Conservation (phyloP, 164 flowering plant genomes). For the Piper longum region DNA sequence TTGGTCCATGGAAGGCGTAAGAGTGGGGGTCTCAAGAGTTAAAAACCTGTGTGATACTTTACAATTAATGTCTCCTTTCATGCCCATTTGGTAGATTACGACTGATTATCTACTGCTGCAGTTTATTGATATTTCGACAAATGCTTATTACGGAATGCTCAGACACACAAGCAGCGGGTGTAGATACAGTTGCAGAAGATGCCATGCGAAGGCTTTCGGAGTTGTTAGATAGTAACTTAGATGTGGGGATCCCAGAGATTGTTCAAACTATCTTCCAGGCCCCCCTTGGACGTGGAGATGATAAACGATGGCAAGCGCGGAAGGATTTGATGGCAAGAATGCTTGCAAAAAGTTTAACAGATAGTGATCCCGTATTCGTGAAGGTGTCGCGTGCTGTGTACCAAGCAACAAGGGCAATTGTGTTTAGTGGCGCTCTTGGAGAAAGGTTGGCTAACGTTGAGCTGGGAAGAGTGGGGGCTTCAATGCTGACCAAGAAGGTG, state of each 20-base stretch:
- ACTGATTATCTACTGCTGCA: slow-evolving; percentile 16
- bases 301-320: slow-evolving; percentile 22
- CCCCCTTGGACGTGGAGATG: slow-evolving; percentile 10
- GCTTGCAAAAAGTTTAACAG: slow-evolving; percentile 61
- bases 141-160: slow-evolving; percentile 41
- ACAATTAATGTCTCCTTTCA: too few relatives aligned
- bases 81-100: not conserved
- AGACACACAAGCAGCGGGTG: slow-evolving; percentile 20
- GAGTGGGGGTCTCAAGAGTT: too few relatives aligned
- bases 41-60: too few relatives aligned
- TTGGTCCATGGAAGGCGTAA: too few relatives aligned
- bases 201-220: slow-evolving; percentile 27
- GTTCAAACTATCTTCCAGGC: slow-evolving; percentile 29
- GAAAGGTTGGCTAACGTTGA: slow-evolving; percentile 43
- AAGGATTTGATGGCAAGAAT: slow-evolving; percentile 50
- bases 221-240: slow-evolving; percentile 34
- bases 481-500: slow-evolving; percentile 26
- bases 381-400: slow-evolving; percentile 57
- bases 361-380: slow-evolving; percentile 58
- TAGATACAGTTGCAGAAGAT: slow-evolving; percentile 30
- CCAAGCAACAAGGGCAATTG: slow-evolving; percentile 49
- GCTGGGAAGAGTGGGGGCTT: slow-evolving; percentile 60
- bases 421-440: slow-evolving; percentile 68
- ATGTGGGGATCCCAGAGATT: slow-evolving; percentile 60
- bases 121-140: slow-evolving; percentile 69